Conservation (phyloP, 805 yeast genomes). For the Ogataea methylovora region DNA sequence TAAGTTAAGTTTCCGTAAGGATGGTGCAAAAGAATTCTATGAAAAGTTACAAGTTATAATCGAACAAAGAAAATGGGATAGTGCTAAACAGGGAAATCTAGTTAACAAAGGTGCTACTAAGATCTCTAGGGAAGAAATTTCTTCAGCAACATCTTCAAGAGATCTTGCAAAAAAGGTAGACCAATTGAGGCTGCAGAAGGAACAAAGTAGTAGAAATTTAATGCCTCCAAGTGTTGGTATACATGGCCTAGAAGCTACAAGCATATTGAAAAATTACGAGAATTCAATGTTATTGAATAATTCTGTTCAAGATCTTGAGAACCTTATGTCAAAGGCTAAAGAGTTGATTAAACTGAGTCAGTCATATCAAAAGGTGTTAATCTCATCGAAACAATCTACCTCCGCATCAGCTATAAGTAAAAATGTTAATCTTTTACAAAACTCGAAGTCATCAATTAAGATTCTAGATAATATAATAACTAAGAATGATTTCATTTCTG, state of each 20-base stretch:
- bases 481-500: conserved; percentile 18
- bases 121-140: not conserved
- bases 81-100: conserved; percentile 9
- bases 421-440: conserved; percentile 17
- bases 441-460: conserved; percentile 21
- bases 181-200: not conserved
- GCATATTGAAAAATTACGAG: conserved; percentile 45
- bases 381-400: conserved; percentile 3
- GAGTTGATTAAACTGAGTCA: conserved; percentile 56
- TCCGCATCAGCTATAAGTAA: conserved; percentile 9
- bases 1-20: conserved; percentile 69
- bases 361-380: conserved; percentile 27
- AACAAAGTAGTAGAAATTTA: not conserved
- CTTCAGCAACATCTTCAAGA: conserved; percentile 1
- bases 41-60: conserved; percentile 36
- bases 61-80: conserved; percentile 45
- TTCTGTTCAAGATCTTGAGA: conserved; percentile 71
- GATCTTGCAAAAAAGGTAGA: conserved; percentile 1
- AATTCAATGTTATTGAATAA: conserved; percentile 55
- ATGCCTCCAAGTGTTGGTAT: conserved; percentile 45
- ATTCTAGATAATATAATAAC: conserved; percentile 21
- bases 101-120: conserved; percentile 32
- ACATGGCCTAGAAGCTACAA: conserved; percentile 55
- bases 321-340: conserved; percentile 68
- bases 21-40: conserved; percentile 53